phyloP scores from a whole-genome alignment of 2,329 filamentous ascomycete genomes.

The Gremmenia infestans region DNA sequence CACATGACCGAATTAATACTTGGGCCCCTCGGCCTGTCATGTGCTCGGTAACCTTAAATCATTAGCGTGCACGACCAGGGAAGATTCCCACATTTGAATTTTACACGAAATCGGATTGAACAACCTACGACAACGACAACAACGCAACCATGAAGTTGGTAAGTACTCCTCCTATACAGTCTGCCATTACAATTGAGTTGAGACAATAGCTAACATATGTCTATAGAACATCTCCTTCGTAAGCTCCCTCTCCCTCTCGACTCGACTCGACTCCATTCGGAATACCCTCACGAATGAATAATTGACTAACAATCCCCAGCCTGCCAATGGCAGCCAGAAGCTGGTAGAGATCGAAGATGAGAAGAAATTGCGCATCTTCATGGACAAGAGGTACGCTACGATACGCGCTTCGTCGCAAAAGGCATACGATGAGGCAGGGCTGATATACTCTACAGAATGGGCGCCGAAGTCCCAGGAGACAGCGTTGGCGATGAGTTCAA shows the following conservation, averaged over 20 bases:
- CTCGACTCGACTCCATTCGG: too few relatives aligned
- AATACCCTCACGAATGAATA: neutral
- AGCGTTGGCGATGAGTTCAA: conserved; percentile 98
- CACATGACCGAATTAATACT: neutral
- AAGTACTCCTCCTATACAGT: conserved; percentile 11
- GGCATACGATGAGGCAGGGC: conserved; percentile 14
- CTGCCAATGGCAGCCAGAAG: conserved; percentile 99
- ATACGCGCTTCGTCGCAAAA: conserved; percentile 43
- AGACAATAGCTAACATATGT: conserved; percentile 18
- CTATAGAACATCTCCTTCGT: conserved; percentile 32
- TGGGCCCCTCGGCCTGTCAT: neutral
- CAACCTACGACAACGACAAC: conserved; percentile 5
- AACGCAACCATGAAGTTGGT: conserved; percentile 32
- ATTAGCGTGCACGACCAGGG: neutral
- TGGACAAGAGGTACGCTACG: conserved; percentile 73
- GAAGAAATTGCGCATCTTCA: conserved; percentile 97
- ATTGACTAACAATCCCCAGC: conserved; percentile 36
- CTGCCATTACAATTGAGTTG: neutral
- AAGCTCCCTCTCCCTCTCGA: conserved; percentile 12
- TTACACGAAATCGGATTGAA: neutral
- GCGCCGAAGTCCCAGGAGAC: conserved; percentile 87
- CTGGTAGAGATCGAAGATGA: conserved; percentile 99
- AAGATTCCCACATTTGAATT: neutral
- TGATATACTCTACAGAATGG: conserved; percentile 55
- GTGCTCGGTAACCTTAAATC: neutral